phyloP scores from a whole-genome alignment of 1,284 basidiomycete species.

The Ustilago hordei region DNA sequence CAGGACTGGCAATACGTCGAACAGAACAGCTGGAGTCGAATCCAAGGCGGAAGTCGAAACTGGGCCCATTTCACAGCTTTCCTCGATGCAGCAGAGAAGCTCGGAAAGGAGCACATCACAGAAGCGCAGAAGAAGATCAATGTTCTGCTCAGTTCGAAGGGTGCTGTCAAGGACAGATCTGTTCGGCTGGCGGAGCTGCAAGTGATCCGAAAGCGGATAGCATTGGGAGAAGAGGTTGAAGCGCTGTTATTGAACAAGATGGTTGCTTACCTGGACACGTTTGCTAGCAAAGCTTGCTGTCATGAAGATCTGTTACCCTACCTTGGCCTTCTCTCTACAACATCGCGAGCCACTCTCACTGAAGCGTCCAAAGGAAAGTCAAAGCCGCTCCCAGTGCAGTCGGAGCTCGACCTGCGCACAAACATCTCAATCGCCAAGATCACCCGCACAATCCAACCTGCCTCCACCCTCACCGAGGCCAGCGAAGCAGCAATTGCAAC shows the following conservation, averaged over 20 bases:
- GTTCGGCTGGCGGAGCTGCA: slow-evolving; percentile 78
- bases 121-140: slow-evolving; percentile 37
- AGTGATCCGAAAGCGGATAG: slow-evolving; percentile 15
- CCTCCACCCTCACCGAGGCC: slow-evolving; percentile 11
- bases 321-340: slow-evolving; percentile 72
- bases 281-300: slow-evolving; percentile 84
- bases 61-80: slow-evolving; percentile 41
- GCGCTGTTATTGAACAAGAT: slow-evolving; percentile 16
- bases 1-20: slow-evolving; percentile 73
- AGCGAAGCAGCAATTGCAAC: slow-evolving; percentile 19
- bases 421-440: slow-evolving; percentile 53
- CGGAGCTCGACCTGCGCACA: slow-evolving; percentile 28
- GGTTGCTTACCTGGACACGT: slow-evolving; percentile 76
- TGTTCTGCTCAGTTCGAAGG: slow-evolving; percentile 73
- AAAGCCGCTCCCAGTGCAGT: slow-evolving; percentile 18
- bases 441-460: slow-evolving; percentile 27
- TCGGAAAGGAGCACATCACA: slow-evolving; percentile 27
- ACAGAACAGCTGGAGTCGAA: slow-evolving; percentile 74
- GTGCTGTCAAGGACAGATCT: slow-evolving; percentile 76
- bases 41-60: slow-evolving; percentile 56
- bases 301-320: slow-evolving; percentile 84
- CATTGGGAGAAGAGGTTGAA: slow-evolving; percentile 6
- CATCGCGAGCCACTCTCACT: slow-evolving; percentile 63
- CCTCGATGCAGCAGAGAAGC: slow-evolving; percentile 39
- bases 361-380: slow-evolving; percentile 5